These are phyloP conservation scores for Saccharomycopsis malanga DNA, from an alignment of 805 yeast species.

Conservation along the genomic window DNA sequence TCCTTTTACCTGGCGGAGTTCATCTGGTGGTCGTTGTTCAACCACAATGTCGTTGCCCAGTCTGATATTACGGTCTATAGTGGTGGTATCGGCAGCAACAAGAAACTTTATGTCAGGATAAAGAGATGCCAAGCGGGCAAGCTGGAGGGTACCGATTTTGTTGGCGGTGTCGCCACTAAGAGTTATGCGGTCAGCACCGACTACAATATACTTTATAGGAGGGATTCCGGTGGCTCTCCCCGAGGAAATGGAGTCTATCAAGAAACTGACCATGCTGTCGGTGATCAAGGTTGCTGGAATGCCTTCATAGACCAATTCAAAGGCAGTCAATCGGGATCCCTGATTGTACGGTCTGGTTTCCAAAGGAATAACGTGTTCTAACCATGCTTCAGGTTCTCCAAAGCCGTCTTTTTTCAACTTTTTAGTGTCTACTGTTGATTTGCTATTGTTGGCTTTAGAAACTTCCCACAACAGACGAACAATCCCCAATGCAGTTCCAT, in stretches of 20 bases:
- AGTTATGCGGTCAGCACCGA: conserved; percentile 94
- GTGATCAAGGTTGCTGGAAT: conserved; percentile 87
- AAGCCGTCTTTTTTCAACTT: background rate
- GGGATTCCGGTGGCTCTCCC: conserved; percentile 26
- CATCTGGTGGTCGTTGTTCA: conserved; percentile 80
- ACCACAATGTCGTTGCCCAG: conserved; percentile 73
- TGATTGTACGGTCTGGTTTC: conserved; percentile 97
- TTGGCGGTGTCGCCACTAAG: conserved; percentile 93
- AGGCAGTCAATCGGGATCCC: conserved; percentile 90
- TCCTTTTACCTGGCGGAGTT: conserved; percentile 73
- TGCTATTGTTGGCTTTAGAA: conserved; percentile 24
- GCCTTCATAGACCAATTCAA: conserved; percentile 75
- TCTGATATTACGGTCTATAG: conserved; percentile 63
- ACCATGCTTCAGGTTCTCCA: conserved; percentile 25
- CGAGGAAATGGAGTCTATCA: conserved; percentile 39
- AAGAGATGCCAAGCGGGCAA: conserved; percentile 64
- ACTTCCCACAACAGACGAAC: conserved; percentile 61
- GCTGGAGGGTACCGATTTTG: conserved; percentile 90
- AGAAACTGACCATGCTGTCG: conserved; percentile 85
- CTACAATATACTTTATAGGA: conserved; percentile 83
- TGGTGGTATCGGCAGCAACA: conserved; percentile 93
- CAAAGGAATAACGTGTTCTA: conserved; percentile 74
- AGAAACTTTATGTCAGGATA: conserved; percentile 68
- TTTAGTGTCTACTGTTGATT: too few species aligned
- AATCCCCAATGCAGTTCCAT: conserved; percentile 94